Conservation (phyloP, 345 rosid species). For the Syzygium oleosum region DNA sequence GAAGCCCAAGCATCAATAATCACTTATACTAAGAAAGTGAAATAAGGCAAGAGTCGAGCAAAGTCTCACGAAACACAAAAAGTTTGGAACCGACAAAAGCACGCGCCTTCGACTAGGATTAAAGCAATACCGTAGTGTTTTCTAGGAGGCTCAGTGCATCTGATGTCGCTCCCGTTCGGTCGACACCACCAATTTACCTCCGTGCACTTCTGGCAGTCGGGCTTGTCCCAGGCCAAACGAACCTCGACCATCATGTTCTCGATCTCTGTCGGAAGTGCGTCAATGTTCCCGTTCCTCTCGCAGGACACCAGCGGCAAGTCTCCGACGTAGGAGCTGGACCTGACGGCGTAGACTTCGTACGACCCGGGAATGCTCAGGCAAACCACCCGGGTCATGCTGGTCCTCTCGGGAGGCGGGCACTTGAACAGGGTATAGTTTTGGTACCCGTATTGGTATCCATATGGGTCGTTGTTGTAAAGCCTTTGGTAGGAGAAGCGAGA, state of each 20-base stretch:
- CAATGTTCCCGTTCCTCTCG: background rate
- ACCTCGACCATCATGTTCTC: accelerated
- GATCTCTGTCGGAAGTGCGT: background rate
- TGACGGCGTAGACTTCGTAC: background rate
- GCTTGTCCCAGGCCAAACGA: background rate
- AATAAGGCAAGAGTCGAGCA: background rate
- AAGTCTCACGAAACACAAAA: background rate
- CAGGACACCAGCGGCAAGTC: background rate
- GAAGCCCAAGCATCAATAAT: background rate
- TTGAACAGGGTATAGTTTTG: background rate
- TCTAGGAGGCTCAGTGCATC: background rate
- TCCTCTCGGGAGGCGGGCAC: background rate
- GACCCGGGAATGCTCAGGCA: background rate
- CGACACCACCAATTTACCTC: background rate
- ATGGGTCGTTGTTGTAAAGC: background rate
- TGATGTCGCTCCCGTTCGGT: background rate
- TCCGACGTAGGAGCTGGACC: background rate
- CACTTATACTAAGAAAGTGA: background rate
- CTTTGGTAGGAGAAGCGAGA: background rate
- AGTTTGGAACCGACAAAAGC: background rate
- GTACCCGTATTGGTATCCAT: background rate
- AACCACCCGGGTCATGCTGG: accelerated
- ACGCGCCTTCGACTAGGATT: background rate
- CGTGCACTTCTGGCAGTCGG: background rate
- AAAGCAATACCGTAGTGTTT: background rate